Conservation (phyloP, 2,329 filamentous ascomycete genomes). For the Colletotrichum paranaense region DNA sequence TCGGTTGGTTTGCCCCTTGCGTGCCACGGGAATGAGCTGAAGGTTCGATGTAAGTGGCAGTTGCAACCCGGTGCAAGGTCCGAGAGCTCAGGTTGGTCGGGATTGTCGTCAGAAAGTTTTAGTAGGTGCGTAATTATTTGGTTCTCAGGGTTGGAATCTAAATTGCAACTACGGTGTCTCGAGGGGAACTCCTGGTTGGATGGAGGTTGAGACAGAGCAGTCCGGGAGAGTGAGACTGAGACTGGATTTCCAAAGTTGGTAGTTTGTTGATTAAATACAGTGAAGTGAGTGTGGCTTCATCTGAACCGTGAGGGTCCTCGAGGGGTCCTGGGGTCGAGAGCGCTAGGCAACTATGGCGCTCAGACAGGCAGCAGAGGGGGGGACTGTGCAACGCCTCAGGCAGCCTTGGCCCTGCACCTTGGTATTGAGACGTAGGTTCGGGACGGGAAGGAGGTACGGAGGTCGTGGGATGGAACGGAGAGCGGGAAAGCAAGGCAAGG, state of each 20-base stretch:
- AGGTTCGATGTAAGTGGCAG: neutral
- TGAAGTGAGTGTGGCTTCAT: neutral
- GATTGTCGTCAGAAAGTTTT: neutral
- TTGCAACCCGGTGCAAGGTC: neutral
- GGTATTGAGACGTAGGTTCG: neutral
- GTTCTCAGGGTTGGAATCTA: constrained; percentile 2
- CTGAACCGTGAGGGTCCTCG: constrained; percentile 16
- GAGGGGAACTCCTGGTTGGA: constrained; percentile 4
- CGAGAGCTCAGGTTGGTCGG: neutral
- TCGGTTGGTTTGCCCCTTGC: constrained; percentile 10
- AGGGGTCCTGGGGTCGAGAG: constrained; percentile 2
- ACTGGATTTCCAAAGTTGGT: constrained; percentile 3
- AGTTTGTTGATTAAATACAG: constrained; percentile 24
- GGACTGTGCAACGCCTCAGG: constrained; percentile 13
- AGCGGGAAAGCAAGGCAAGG: constrained; percentile 2
- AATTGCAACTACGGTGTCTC: neutral
- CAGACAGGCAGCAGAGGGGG: constrained; percentile 9
- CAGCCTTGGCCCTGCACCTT: constrained; percentile 7
- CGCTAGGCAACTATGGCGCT: constrained; percentile 32
- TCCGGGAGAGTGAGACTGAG: constrained; percentile 3
- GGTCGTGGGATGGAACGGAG: constrained; percentile 1
- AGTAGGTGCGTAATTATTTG: constrained; percentile 6
- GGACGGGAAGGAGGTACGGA: neutral
- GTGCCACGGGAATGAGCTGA: constrained; percentile 16
- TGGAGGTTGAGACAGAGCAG: neutral